Percentiles rank a stretch among this genome's conserved stretches.
These are phyloP conservation scores for Cutaneotrichosporon arboriforme DNA, from an alignment of 1,284 basidiomycete species.

Conservation along the genomic window DNA sequence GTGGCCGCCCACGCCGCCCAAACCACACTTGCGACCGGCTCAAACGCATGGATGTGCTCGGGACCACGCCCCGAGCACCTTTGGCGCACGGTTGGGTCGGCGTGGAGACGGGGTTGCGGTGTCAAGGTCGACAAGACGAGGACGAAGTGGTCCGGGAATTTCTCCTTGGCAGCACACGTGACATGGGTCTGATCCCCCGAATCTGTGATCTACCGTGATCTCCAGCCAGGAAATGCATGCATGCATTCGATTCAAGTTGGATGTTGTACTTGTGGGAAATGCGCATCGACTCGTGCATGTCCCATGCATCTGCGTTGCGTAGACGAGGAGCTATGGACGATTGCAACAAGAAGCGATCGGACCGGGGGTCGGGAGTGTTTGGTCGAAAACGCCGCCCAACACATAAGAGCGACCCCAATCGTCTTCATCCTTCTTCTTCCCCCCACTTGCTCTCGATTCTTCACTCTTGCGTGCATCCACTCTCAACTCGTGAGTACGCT, in stretches of 20 bases:
- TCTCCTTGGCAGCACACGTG: no score
- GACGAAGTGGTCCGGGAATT: no score
- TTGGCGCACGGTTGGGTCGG: no score
- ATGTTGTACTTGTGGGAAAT: not conserved
- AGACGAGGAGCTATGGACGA: not conserved
- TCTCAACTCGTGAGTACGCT: not conserved
- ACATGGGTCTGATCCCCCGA: not conserved
- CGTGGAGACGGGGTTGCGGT: no score
- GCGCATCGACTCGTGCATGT: not conserved
- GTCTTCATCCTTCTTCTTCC: constrained; percentile 7
- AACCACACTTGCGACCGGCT: no score
- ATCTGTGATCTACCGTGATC: constrained; percentile 2
- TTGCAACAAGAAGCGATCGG: not conserved
- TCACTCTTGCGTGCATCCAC: not conserved
- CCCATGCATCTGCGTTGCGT: not conserved
- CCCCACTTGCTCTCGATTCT: constrained; percentile 3
- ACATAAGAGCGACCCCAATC: constrained; percentile 1
- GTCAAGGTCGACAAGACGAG: no score
- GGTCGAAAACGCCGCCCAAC: not conserved
- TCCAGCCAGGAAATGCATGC: not conserved
- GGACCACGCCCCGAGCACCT: no score
- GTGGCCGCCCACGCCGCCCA: no score
- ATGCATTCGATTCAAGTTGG: constrained; percentile 2
- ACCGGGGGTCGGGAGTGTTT: not conserved
- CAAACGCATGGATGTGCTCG: no score